Conservation (phyloP, 352 stramenopile species). For the Phytophthora crassamura region DNA sequence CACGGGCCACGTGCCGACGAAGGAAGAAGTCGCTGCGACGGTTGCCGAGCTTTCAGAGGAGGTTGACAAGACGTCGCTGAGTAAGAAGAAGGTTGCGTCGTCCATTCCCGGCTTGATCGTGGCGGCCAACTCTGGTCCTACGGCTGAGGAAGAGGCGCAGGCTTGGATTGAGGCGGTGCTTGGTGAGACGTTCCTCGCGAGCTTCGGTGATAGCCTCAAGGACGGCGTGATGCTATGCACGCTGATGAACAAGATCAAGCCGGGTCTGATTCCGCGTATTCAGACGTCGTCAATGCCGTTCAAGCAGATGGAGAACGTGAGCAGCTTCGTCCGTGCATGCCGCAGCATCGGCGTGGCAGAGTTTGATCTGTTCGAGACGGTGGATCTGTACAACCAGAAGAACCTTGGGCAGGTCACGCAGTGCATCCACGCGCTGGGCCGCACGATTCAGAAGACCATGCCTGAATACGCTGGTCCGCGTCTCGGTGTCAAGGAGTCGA, state of each 20-base stretch:
- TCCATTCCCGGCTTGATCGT: slow-evolving; percentile 50
- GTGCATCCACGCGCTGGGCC: slow-evolving; percentile 85
- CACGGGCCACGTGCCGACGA: slow-evolving; percentile 27
- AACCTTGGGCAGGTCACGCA: slow-evolving; percentile 86
- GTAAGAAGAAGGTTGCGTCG: slow-evolving; percentile 35
- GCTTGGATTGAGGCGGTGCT: slow-evolving; percentile 83
- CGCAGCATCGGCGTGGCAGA: slow-evolving; percentile 84
- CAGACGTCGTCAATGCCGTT: slow-evolving; percentile 81
- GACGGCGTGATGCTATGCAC: slow-evolving; percentile 84
- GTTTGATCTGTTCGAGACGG: slow-evolving; percentile 92
- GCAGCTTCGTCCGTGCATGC: slow-evolving; percentile 81
- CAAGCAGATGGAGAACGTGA: slow-evolving; percentile 94
- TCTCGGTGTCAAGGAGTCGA: slow-evolving; percentile 80
- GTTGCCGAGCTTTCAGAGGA: slow-evolving; percentile 54
- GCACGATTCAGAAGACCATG: slow-evolving; percentile 77
- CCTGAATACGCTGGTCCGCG: slow-evolving; percentile 70
- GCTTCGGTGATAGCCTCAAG: slow-evolving; percentile 79
- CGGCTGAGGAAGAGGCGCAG: slow-evolving; percentile 70
- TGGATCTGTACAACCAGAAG: slow-evolving; percentile 91
- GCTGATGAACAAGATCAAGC: slow-evolving; percentile 80
- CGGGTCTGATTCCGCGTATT: slow-evolving; percentile 60
- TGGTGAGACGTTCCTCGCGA: slow-evolving; percentile 69
- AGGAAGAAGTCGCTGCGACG: slow-evolving; percentile 48
- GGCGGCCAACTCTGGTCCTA: slow-evolving; percentile 34
- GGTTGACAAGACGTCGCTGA: slow-evolving; percentile 47